Percentiles rank a stretch among this genome's conserved stretches.
Conservation (phyloP, 306 rosid genomes). For the Medicago ruthenica region DNA sequence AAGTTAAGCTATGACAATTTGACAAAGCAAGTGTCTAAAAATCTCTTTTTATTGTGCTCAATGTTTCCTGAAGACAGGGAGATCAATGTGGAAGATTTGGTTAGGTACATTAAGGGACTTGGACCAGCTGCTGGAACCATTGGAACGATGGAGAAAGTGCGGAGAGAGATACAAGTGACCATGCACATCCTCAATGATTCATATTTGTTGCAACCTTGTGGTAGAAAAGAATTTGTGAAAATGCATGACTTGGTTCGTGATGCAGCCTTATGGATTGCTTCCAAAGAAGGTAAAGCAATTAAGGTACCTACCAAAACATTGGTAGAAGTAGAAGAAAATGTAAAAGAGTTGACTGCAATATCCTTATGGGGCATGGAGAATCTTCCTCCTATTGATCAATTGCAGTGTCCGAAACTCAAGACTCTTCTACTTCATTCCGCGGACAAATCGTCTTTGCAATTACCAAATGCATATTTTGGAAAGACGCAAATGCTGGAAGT, state of each 20-base stretch:
- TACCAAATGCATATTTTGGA: slow-evolving; percentile 23
- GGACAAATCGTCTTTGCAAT: slow-evolving; percentile 3
- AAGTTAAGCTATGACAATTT: slow-evolving; percentile 15
- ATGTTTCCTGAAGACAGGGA: slow-evolving; percentile 39
- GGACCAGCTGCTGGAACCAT: background rate
- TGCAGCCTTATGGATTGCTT: slow-evolving; percentile 33
- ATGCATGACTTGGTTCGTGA: slow-evolving; percentile 29
- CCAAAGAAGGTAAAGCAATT: background rate
- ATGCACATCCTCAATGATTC: slow-evolving; percentile 1
- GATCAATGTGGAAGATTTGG: slow-evolving; percentile 23
- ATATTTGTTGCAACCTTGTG: background rate
- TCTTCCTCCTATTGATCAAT: background rate
- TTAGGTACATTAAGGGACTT: background rate
- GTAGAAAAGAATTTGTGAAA: background rate
- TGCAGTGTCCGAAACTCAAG: slow-evolving; percentile 13
- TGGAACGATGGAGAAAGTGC: background rate
- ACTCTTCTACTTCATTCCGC: background rate
- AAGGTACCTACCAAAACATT: background rate
- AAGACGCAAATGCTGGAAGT: slow-evolving; percentile 20
- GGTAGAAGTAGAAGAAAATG: background rate
- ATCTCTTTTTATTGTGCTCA: slow-evolving; percentile 29
- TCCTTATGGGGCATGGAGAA: background rate
- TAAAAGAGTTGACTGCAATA: slow-evolving; percentile 8
- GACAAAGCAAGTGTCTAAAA: background rate
- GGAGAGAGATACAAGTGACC: slow-evolving; percentile 26